Base-by-base conservation (phyloP, 2,329 filamentous ascomycete species). In the Cadophora luteo-olivacea region DNA sequence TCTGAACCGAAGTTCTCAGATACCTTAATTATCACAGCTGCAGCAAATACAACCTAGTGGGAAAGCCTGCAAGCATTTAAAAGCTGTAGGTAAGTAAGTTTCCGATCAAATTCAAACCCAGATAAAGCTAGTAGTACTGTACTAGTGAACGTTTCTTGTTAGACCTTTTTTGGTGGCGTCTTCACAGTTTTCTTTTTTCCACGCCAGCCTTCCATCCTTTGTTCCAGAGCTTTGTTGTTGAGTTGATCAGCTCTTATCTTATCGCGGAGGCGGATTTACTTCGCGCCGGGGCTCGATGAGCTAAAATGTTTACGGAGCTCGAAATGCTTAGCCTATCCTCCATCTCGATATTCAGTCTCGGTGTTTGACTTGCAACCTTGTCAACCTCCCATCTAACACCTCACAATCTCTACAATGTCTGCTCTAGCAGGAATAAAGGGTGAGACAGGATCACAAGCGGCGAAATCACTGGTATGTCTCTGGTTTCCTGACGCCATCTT, bases 401-500 rank as follows among this genome's bases (percentile, higher is more conserved):
- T 29, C 45, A 45, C 57, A 7, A 51, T 60, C 8, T 61, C 5
- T 66, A 76, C 41, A 29, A 78, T 78, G 77, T 78, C 77, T 22
- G 65, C 72, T 11, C 58, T 74, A 25, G 61, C 73, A 57, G 70
- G 67, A 54, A 54, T 70, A 16, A 78, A 75, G 68, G 73, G 74
- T 25, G 75, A 78, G 66, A 65, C 72, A 14, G 72, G 72, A 22
- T 69, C 70, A 22, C 77, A 78, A 58, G 77, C 75, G n/a, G 77
- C 75, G 16, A 70, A 73, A 63, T 79, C 77, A 25, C 66, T 79
- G 72, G 77, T 78, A 73, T 51, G 76, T 33, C 54, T 22, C 61
- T 69, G 25, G 9, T 32, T 60, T 41, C 25, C n/a, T 55, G 64
- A 8, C 33, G 14, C 11, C 45, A 25, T n/a, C 29, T n/a, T 66